Conservation (phyloP, 176 grass and related monocot species). For the Neostapfia colusana region DNA sequence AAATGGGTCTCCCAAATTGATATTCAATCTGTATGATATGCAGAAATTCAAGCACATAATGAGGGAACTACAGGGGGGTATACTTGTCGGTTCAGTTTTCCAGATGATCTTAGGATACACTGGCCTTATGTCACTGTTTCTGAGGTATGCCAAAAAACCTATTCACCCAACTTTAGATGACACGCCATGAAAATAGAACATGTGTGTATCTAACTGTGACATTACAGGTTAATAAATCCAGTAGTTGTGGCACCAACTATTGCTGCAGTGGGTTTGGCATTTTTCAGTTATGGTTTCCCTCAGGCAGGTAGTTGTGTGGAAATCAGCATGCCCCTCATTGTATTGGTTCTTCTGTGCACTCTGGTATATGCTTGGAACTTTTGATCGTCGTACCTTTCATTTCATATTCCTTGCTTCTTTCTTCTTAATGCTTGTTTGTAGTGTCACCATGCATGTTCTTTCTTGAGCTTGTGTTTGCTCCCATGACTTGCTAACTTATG, state of each 20-base stretch:
- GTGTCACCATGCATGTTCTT: conserved; percentile 4
- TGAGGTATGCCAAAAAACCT: conserved; percentile 62
- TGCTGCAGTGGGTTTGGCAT: conserved; percentile 82
- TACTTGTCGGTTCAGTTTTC: conserved; percentile 93
- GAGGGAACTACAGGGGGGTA: conserved; percentile 95
- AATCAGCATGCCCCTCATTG: conserved; percentile 89
- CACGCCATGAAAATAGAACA: conserved; percentile 16
- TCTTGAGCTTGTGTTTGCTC: conserved; percentile 11
- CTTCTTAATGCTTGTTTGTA: conserved; percentile 2
- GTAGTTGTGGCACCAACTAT: conserved; percentile 95
- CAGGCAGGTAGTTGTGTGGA: conserved; percentile 92
- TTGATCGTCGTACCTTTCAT: conserved; percentile 9
- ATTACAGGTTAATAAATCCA: conserved; percentile 89
- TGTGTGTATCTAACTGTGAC: background rate
- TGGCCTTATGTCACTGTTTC: conserved; percentile 95
- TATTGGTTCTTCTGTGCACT: conserved; percentile 89
- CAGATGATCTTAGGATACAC: conserved; percentile 92
- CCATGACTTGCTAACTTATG: conserved; percentile 27
- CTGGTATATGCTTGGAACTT: conserved; percentile 57
- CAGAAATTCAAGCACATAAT: conserved; percentile 99
- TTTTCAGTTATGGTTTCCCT: conserved; percentile 97
- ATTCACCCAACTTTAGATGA: background rate
- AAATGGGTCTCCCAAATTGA: conserved; percentile 23
- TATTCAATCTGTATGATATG: conserved; percentile 41
- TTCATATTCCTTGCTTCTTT: conserved; percentile 29